These are phyloP conservation scores for Niveomyces coronatus DNA, from an alignment of 2,329 filamentous ascomycete genomes.

Conservation along the genomic window DNA sequence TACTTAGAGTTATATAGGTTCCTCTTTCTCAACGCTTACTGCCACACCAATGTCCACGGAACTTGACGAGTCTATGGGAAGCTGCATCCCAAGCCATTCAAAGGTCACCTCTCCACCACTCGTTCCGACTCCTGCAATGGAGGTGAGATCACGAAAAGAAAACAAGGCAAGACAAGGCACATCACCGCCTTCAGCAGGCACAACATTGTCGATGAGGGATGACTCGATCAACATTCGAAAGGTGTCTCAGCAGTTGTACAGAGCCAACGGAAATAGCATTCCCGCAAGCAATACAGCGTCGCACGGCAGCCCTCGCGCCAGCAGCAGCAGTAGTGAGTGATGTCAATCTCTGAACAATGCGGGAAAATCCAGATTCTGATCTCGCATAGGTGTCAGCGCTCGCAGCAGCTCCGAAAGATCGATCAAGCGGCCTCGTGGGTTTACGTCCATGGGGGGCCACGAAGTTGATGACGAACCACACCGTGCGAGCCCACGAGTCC, in stretches of 20 bases:
- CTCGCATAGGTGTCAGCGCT: conserved; percentile 4
- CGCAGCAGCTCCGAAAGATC: conserved; percentile 21
- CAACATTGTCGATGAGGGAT: conserved; percentile 8
- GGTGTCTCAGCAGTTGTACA: conserved; percentile 29
- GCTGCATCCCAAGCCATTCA: conserved; percentile 39
- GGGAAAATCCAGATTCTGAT: conserved; percentile 3
- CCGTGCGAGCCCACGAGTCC: conserved; percentile 18
- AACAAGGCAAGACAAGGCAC: conserved; percentile 13
- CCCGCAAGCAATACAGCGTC: conserved; percentile 11
- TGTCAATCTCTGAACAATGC: conserved; percentile 2
- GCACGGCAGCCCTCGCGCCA: conserved; percentile 11
- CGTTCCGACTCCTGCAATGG: conserved; percentile 21
- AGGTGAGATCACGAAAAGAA: conserved; percentile 36
- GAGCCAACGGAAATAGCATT: conserved; percentile 16
- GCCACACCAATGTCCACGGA: conserved; percentile 18
- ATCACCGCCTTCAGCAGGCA: conserved; percentile 8
- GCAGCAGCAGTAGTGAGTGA: not conserved
- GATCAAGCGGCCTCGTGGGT: conserved; percentile 35
- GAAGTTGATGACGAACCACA: conserved; percentile 38
- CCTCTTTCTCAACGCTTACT: not conserved
- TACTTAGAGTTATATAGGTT: no score
- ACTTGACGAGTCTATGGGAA: conserved; percentile 33
- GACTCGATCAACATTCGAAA: conserved; percentile 27
- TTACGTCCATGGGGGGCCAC: conserved; percentile 35
- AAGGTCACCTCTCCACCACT: conserved; percentile 25